Percentiles rank a stretch among this genome's conserved stretches.
Evolutionary conservation across 2,329 filamentous ascomycete genomes (phyloP).

Genomic region (Beauveria australis): DNA sequence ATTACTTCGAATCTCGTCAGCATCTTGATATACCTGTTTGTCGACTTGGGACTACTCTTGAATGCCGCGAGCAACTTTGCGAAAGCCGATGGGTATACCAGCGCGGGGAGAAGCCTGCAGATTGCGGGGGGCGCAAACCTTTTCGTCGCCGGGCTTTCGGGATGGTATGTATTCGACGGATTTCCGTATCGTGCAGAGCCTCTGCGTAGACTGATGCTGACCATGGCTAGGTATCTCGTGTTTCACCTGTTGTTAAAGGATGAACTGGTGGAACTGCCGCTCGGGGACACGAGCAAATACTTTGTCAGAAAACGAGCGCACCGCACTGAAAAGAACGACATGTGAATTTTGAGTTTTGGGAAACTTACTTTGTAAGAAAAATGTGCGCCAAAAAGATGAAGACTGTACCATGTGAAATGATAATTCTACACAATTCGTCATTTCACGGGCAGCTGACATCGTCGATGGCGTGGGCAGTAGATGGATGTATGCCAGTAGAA

Average conservation of each 20-base stretch:
- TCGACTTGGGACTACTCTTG: constrained; percentile 17
- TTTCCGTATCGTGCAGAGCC: not conserved
- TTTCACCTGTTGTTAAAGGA: constrained; percentile 19
- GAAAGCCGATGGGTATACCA: constrained; percentile 16
- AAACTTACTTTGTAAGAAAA: too few species aligned
- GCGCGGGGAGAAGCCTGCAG: constrained; percentile 14
- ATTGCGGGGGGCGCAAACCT: constrained; percentile 19
- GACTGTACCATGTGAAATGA: not conserved
- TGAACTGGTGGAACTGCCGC: constrained; percentile 17
- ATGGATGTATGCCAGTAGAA: too few species aligned
- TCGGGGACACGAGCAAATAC: constrained; percentile 19
- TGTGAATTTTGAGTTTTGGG: not conserved
- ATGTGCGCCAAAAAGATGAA: too few species aligned
- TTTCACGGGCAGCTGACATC: too few species aligned
- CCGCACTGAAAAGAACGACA: not conserved
- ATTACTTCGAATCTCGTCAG: constrained; percentile 18
- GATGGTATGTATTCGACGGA: constrained; percentile 14
- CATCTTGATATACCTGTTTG: constrained; percentile 19
- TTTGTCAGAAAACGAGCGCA: constrained; percentile 14
- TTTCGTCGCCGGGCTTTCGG: constrained; percentile 20
- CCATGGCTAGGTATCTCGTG: constrained; percentile 17
- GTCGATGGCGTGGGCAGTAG: too few species aligned
- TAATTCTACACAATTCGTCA: not conserved
- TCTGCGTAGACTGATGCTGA: not conserved
- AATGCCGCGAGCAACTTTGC: constrained; percentile 20